Percentiles rank a stretch among this genome's conserved stretches.
Conservation (phyloP, 164 flowering plant species). For the Paratinospora sagittata region DNA sequence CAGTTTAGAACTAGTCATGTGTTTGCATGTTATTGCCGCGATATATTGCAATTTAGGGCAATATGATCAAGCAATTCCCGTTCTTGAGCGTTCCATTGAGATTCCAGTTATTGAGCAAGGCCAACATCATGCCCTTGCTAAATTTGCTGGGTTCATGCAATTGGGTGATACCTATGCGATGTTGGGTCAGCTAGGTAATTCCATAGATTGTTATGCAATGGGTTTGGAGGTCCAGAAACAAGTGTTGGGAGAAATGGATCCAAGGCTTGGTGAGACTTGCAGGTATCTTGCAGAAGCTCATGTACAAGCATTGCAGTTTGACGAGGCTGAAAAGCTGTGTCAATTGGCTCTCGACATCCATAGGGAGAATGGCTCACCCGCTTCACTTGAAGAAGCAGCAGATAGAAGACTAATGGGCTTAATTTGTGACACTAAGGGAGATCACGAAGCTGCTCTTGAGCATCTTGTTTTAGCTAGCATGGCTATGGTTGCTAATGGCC, state of each 20-base stretch:
- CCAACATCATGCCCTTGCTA: constrained; percentile 86
- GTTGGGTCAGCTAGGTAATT: constrained; percentile 82
- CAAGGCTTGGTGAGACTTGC: constrained; percentile 93
- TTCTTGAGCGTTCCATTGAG: constrained; percentile 73
- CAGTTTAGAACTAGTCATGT: constrained; percentile 80
- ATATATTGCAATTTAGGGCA: constrained; percentile 76
- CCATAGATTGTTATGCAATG: constrained; percentile 51
- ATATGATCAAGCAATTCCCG: constrained; percentile 67
- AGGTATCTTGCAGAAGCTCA: constrained; percentile 88
- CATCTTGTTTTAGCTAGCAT: constrained; percentile 89
- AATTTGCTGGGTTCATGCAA: constrained; percentile 93
- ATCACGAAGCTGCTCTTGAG: constrained; percentile 91
- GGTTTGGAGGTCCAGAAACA: constrained; percentile 75
- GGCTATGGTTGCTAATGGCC: constrained; percentile 87
- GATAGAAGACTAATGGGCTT: constrained; percentile 97
- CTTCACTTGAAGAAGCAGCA: constrained; percentile 85
- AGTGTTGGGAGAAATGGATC: constrained; percentile 70
- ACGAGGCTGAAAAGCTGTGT: constrained; percentile 76
- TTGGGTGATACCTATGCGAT: constrained; percentile 91
- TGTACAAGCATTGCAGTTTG: constrained; percentile 88
- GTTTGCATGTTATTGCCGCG: constrained; percentile 84
- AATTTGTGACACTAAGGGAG: constrained; percentile 84
- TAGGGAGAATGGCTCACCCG: constrained; percentile 55
- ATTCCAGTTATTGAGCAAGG: constrained; percentile 70
- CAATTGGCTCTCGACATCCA: constrained; percentile 86